A percentile compares a stretch with the other conserved stretches of the same genome.
Conservation (phyloP, 2,329 filamentous ascomycete genomes). For the Colletotrichum salicis region DNA sequence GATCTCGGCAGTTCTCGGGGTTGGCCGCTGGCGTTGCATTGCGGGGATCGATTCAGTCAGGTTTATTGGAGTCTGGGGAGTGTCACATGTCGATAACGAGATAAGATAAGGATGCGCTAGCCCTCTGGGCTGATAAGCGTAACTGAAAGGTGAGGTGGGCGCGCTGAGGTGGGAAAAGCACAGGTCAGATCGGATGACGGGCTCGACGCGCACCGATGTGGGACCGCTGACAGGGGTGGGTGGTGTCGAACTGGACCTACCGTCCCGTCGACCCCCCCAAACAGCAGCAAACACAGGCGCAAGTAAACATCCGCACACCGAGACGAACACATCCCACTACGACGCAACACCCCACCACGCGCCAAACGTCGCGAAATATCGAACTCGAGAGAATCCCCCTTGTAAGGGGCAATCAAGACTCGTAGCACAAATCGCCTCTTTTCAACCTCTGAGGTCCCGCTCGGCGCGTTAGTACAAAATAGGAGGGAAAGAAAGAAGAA, state of each 20-base stretch:
- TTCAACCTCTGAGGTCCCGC: not conserved
- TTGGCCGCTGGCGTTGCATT: not conserved
- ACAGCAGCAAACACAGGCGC: not conserved
- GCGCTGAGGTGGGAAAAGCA: not conserved
- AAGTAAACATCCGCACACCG: not conserved
- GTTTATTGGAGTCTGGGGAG: not conserved
- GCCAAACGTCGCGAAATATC: not conserved
- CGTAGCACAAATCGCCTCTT: not conserved
- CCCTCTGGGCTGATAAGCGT: not conserved
- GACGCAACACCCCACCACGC: not conserved
- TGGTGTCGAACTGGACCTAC: no score
- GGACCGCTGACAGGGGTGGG: no score
- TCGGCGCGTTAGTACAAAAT: not conserved
- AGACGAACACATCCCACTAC: not conserved
- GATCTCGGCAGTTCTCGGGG: conserved; percentile 27
- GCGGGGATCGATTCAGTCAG: not conserved
- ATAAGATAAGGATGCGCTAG: not conserved
- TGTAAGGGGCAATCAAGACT: not conserved
- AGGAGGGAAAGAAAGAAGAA: not conserved
- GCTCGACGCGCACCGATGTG: not conserved
- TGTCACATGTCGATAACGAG: not conserved
- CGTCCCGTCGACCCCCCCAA: not conserved
- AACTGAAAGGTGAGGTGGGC: not conserved
- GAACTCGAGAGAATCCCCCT: not conserved
- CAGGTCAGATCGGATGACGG: not conserved